A percentile compares a stretch with the other conserved stretches of the same genome.
phyloP scores from a whole-genome alignment of 2,329 filamentous ascomycete species.

The Lachnellula occidentalis region DNA sequence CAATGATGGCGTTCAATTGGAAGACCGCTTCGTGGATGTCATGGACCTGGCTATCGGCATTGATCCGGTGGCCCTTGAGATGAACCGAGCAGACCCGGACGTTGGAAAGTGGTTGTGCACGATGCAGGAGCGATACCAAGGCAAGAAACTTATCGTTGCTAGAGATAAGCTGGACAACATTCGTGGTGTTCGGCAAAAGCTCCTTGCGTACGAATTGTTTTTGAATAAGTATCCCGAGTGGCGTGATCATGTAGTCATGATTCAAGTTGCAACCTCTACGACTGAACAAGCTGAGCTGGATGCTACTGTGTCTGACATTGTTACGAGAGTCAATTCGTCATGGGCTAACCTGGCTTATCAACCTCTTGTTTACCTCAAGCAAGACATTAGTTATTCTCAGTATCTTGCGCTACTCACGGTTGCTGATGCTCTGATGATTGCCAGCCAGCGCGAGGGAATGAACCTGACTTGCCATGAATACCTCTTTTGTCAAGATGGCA shows the following conservation, averaged over 20 bases:
- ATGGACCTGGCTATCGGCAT: slow-evolving; percentile 84
- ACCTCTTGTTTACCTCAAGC: slow-evolving; percentile 87
- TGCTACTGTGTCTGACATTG: slow-evolving; percentile 85
- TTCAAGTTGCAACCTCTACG: slow-evolving; percentile 88
- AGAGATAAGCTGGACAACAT: slow-evolving; percentile 93
- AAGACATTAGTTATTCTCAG: slow-evolving; percentile 88
- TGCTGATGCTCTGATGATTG: slow-evolving; percentile 89
- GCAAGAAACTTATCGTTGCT: slow-evolving; percentile 85
- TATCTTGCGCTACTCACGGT: slow-evolving; percentile 88
- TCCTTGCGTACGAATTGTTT: slow-evolving; percentile 84
- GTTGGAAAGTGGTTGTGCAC: slow-evolving; percentile 74
- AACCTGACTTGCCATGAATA: slow-evolving; percentile 95
- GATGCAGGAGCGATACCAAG: slow-evolving; percentile 77
- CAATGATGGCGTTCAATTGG: slow-evolving; percentile 79
- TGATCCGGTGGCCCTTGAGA: slow-evolving; percentile 69
- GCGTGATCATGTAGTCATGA: slow-evolving; percentile 80
- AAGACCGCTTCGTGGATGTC: slow-evolving; percentile 90
- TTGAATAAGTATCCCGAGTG: slow-evolving; percentile 90
- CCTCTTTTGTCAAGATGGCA: slow-evolving; percentile 85
- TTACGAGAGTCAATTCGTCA: slow-evolving; percentile 86
- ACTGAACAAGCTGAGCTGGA: slow-evolving; percentile 85
- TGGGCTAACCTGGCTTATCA: slow-evolving; percentile 90
- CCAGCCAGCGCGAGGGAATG: slow-evolving; percentile 94
- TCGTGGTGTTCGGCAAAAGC: slow-evolving; percentile 86
- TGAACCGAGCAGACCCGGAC: slow-evolving; percentile 64